Evolutionary conservation across 495 filamentous ascomycete genomes (phyloP), one percentile per base, ranked within the genome.

Genomic region (Aspergillus indologenus): DNA sequence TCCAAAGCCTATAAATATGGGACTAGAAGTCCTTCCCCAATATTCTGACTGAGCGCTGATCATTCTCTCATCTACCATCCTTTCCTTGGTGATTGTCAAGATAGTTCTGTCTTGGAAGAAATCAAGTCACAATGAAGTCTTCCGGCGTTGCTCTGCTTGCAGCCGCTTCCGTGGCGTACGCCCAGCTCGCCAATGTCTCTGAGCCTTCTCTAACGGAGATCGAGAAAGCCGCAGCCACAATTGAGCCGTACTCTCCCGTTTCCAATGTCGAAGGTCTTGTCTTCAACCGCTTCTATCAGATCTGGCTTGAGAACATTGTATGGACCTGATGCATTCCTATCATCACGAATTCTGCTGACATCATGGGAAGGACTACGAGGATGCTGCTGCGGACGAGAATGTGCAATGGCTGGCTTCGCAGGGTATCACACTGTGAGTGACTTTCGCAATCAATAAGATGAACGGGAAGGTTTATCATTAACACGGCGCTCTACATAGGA

Each of bases 241-340:
- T 65, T 8, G 53, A 66, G 47, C 72, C 75, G 21, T 71, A 70
- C 49, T 84, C 81, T 29, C 85, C 86, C 15, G 80, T 79, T 8
- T 84, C 81, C 53, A 71, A 82, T 63, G 83, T 90, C 52, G 62
- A 75, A 58, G 88, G 88, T 53, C 77, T 81, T 60, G 85, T 78
- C 1, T 91, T 90, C 62, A 76, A 90, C 68, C 80, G 85, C 11
- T 83, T 89, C 59, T 79, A 83, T 34, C 79, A 81, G 57, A 83
- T 91, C 65, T 90, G 86, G 85, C 75, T 90, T 15, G 88, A 90
- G 73, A 91, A 90, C 65, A 86, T 83, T 34, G 85, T 90, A 65
- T 57, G 70, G 74, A 78, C 74, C 9, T 58, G 65, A 55, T 50
- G 63, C 67, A 24, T 68, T 65, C 18, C 5, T 22, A 64, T 54